These are phyloP conservation scores for Cokeromyces recurvatus DNA, from an alignment of 371 early-diverging fungal genomes.

Conservation along the genomic window DNA sequence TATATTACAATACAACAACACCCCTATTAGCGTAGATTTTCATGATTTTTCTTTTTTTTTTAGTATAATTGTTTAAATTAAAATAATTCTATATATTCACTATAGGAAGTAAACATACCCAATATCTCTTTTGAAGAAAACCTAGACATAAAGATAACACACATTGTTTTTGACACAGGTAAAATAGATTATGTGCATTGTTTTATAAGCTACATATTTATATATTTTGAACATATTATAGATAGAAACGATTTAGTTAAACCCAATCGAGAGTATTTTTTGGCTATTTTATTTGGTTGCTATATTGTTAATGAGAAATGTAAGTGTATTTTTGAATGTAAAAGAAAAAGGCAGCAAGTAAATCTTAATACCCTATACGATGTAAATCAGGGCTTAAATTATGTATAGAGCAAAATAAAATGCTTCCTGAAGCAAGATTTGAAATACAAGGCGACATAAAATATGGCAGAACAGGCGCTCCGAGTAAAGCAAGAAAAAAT, in stretches of 20 bases:
- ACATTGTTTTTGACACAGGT: slow-evolving; percentile 10
- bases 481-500: slow-evolving; percentile 7
- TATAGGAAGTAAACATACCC: slow-evolving; percentile 7
- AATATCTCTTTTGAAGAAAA: background rate
- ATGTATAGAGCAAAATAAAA: slow-evolving; percentile 1
- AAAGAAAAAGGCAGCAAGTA: no score
- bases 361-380: no score
- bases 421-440: slow-evolving; percentile 5
- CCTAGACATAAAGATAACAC: background rate
- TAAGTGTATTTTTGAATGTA: background rate
- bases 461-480: slow-evolving; percentile 17
- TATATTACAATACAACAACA: background rate
- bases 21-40: background rate
- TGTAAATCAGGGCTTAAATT: slow-evolving; percentile 13
- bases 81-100: no score
- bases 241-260: background rate
- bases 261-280: background rate
- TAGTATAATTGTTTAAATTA: background rate
- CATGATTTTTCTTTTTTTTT: background rate
- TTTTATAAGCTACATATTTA: no score
- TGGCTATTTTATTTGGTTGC: slow-evolving; percentile 13
- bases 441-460: slow-evolving; percentile 7
- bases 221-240: no score
- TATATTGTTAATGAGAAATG: slow-evolving; percentile 11
- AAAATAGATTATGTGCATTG: background rate